Evolutionary conservation across 768 basidiomycete genomes (phyloP).

Genomic region (Leccinellum albellum): DNA sequence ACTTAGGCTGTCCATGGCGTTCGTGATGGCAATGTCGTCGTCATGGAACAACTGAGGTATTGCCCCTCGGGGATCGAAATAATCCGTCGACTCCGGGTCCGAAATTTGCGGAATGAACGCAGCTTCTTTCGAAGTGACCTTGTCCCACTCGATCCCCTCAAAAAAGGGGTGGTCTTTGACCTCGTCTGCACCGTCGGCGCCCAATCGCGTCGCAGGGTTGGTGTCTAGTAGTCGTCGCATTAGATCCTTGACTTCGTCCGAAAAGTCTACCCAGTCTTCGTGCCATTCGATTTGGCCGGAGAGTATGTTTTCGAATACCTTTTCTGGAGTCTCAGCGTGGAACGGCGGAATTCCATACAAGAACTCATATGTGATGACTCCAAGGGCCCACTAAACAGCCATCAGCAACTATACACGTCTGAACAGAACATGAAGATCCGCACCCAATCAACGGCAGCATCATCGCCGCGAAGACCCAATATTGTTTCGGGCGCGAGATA

Average conservation of each 20-base stretch:
- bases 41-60: conserved; percentile 89
- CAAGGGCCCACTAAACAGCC: conserved; percentile 84
- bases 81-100: conserved; percentile 98
- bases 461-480: conserved; percentile 91
- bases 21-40: conserved; percentile 65
- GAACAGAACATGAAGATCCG: conserved; percentile 27
- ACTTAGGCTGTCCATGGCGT: conserved; percentile 41
- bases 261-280: conserved; percentile 86
- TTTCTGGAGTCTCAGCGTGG: conserved; percentile 94
- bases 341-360: conserved; percentile 96
- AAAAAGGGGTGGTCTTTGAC: conserved; percentile 93
- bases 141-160: conserved; percentile 87
- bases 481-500: conserved; percentile 96
- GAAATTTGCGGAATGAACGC: conserved; percentile 94
- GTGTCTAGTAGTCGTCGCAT: conserved; percentile 82
- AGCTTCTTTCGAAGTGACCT: conserved; percentile 82
- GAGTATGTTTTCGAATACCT: conserved; percentile 97
- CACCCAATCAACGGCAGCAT: conserved; percentile 96
- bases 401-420: conserved; percentile 11
- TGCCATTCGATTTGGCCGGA: conserved; percentile 95
- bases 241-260: conserved; percentile 83
- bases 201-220: conserved; percentile 77
- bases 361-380: conserved; percentile 98
- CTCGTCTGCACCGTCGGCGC: conserved; percentile 83
- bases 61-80: conserved; percentile 96